Conservation (phyloP, 495 filamentous ascomycete genomes). For the Tuber calosporum region DNA sequence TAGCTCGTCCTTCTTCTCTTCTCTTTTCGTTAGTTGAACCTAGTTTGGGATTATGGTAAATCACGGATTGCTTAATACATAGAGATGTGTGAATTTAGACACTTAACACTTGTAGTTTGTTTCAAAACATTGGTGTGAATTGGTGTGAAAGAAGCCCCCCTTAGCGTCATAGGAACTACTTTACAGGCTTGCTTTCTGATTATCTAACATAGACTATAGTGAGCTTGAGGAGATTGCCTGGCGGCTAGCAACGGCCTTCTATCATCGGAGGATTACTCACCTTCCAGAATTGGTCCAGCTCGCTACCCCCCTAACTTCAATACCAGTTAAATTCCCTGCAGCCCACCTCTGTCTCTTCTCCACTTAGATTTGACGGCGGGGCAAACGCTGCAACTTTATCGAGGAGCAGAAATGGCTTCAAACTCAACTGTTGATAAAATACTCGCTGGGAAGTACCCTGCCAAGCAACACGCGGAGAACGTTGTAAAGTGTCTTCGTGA, state of each 20-base stretch:
- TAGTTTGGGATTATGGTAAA: neutral
- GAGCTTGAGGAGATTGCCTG: neutral
- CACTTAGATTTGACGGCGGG: neutral
- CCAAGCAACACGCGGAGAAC: constrained; percentile 74
- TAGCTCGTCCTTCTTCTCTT: neutral
- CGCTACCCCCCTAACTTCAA: neutral
- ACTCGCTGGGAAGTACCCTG: constrained; percentile 79
- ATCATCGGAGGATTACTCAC: neutral
- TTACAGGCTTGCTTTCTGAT: too few species aligned
- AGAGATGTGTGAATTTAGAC: neutral
- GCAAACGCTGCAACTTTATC: neutral
- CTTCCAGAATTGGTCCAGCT: neutral
- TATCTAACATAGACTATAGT: too few species aligned
- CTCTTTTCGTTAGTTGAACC: neutral
- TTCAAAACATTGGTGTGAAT: neutral
- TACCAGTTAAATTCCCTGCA: neutral
- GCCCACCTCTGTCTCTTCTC: neutral
- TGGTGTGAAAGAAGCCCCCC: too few species aligned
- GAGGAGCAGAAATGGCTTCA: constrained; percentile 16
- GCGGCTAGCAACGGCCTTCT: neutral
- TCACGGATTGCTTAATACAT: neutral
- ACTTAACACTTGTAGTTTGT: neutral
- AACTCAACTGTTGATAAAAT: constrained; percentile 43
- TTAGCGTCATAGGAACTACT: too few species aligned
- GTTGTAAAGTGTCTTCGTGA: constrained; percentile 68